phyloP scores from a whole-genome alignment of 345 rosid genomes.

The Jatropha curcas region DNA sequence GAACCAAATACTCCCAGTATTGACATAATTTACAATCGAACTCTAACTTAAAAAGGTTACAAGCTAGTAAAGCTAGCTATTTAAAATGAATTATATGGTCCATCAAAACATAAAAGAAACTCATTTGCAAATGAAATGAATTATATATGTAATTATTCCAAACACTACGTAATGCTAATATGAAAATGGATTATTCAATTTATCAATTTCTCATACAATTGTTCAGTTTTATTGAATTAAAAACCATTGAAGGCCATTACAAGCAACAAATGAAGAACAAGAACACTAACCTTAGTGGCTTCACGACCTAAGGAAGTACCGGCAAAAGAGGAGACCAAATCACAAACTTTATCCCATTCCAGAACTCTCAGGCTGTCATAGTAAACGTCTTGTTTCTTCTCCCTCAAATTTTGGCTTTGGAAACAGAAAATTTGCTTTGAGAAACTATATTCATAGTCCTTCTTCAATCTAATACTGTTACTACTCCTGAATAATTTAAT shows the following conservation, averaged over 20 bases:
- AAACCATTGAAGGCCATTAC: too few relatives aligned
- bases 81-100: too few relatives aligned
- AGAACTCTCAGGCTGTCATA: constrained; percentile 61
- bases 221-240: too few relatives aligned
- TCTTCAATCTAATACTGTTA: neutral
- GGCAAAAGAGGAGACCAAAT: constrained; percentile 75
- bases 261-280: neutral
- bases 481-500: neutral
- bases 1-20: too few relatives aligned
- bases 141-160: too few relatives aligned
- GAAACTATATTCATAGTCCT: neutral
- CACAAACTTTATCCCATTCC: constrained; percentile 93
- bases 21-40: too few relatives aligned
- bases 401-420: neutral
- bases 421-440: neutral
- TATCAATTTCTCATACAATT: neutral
- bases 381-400: constrained; percentile 18
- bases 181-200: neutral
- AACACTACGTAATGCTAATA: too few relatives aligned
- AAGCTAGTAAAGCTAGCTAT: too few relatives aligned
- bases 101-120: too few relatives aligned
- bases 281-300: constrained; percentile 56
- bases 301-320: constrained; percentile 72
- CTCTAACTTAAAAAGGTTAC: too few relatives aligned
- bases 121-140: too few relatives aligned